These are phyloP conservation scores for Chaetomium tenue DNA, from an alignment of 495 filamentous ascomycete species.

Conservation along the genomic window DNA sequence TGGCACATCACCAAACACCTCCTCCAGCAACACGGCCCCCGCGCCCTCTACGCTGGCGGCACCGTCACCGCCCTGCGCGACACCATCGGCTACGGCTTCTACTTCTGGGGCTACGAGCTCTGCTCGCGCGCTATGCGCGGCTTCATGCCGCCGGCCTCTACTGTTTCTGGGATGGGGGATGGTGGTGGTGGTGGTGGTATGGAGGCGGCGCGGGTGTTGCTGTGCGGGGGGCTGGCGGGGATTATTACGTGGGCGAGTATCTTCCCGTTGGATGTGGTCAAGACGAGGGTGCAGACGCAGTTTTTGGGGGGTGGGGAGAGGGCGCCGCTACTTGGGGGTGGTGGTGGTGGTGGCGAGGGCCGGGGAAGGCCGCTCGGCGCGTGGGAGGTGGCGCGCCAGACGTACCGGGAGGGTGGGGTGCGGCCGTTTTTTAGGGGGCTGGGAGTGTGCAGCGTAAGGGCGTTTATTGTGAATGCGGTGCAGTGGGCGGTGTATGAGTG, in stretches of 20 bases:
- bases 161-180: neutral
- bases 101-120: conserved; percentile 86
- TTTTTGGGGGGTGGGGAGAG: conserved; percentile 26
- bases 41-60: conserved; percentile 75
- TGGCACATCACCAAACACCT: conserved; percentile 63
- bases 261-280: conserved; percentile 85
- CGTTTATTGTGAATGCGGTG: conserved; percentile 79
- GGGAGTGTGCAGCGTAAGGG: conserved; percentile 71
- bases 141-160: neutral
- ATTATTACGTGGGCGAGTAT: conserved; percentile 81
- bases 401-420: conserved; percentile 63
- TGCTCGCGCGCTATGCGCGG: conserved; percentile 53
- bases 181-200: neutral
- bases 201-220: conserved; percentile 61
- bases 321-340: conserved; percentile 33
- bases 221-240: conserved; percentile 83
- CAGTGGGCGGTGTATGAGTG: conserved; percentile 89
- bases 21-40: conserved; percentile 51
- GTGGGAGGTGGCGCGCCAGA: conserved; percentile 58
- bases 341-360: neutral
- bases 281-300: conserved; percentile 80
- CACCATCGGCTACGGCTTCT: conserved; percentile 87
- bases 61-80: conserved; percentile 76
- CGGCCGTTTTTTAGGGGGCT: conserved; percentile 75
- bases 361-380: conserved; percentile 42